These are phyloP conservation scores for Verticillium albo-atrum DNA, from an alignment of 2,329 filamentous ascomycete species.

Conservation along the genomic window DNA sequence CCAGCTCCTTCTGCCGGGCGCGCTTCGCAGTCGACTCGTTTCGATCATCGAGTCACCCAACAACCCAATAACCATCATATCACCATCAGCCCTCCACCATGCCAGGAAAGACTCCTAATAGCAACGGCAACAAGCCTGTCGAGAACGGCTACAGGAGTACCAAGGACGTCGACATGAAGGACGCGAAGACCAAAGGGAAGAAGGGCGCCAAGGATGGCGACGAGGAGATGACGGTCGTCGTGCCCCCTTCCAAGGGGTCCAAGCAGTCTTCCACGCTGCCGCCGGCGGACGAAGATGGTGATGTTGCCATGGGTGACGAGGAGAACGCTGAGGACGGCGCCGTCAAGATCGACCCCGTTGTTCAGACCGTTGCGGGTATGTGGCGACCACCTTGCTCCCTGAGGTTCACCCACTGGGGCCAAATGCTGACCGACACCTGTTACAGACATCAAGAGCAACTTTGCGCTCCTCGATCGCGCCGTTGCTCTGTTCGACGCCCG, in stretches of 20 bases:
- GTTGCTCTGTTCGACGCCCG: constrained; percentile 90
- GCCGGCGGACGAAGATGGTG: constrained; percentile 59
- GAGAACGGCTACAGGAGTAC: constrained; percentile 64
- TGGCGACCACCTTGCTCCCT: neutral
- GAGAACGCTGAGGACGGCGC: constrained; percentile 44
- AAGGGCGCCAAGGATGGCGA: constrained; percentile 62
- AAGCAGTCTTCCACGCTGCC: constrained; percentile 53
- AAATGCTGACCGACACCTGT: constrained; percentile 13
- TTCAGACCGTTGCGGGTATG: constrained; percentile 58
- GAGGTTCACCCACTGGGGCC: neutral
- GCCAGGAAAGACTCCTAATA: constrained; percentile 70
- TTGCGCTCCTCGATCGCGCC: constrained; percentile 84
- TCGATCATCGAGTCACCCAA: neutral
- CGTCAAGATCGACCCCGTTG: constrained; percentile 55
- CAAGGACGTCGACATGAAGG: constrained; percentile 69
- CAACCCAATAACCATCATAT: constrained; percentile 3
- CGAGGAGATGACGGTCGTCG: constrained; percentile 77
- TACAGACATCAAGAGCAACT: constrained; percentile 92
- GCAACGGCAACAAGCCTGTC: constrained; percentile 65
- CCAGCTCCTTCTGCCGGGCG: neutral
- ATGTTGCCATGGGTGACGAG: constrained; percentile 66
- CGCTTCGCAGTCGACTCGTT: neutral
- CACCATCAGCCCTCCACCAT: constrained; percentile 35
- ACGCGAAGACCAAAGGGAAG: constrained; percentile 65
- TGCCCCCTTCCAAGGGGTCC: constrained; percentile 65